Evolutionary conservation across 2,329 filamentous ascomycete species (phyloP), one percentile per base, ranked within the genome.

Genomic region (Fusarium guadeloupense): DNA sequence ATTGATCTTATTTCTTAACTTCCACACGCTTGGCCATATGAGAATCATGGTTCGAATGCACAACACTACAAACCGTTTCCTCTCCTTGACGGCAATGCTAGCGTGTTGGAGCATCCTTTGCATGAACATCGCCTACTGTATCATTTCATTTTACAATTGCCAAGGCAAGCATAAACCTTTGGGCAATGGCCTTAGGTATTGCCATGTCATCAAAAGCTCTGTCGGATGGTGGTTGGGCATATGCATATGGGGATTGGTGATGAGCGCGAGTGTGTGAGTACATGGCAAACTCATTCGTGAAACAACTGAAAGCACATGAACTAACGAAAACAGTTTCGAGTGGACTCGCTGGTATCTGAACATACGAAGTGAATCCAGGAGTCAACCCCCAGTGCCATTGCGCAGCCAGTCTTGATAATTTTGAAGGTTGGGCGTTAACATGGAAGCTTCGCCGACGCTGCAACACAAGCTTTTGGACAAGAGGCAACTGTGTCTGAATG

Each of bases 11-110:
- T 31, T 42, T 10, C 17, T 31, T 8, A 34, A 28, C 17, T n/a
- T 43, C 17, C 17, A 28, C n/a, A 31, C 17, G n/a, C 25, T 62
- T 19, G 44, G 40, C 20, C 38, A 38, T 30, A 13, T 45, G 16
- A 34, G 13, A 9, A 7, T 37, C 12, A 17, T 17, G 6, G 26
- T 26, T 21, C 25, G 25, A n/a, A 26, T 19, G 6, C 30, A 50
- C 16, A 47, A 34, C 16, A 16, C 38, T 17, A 38, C 50, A 30
- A 21, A 59, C 6, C 40, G 41, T 7, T 19, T 60, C 8, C n/a
- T 57, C 33, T 30, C 37, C 13, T 46, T 39, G n/a, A 34, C 33
- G 7, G 16, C 39, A 14, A 44, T 31, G 49, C 28, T 39, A 20
- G 43, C 44, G 25, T 41, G 46, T 30, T 46, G 28, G 37, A 50